Percentiles rank a stretch among this genome's conserved stretches.
Evolutionary conservation across 306 rosid species (phyloP).

Genomic region (Erythrophleum fordii): DNA sequence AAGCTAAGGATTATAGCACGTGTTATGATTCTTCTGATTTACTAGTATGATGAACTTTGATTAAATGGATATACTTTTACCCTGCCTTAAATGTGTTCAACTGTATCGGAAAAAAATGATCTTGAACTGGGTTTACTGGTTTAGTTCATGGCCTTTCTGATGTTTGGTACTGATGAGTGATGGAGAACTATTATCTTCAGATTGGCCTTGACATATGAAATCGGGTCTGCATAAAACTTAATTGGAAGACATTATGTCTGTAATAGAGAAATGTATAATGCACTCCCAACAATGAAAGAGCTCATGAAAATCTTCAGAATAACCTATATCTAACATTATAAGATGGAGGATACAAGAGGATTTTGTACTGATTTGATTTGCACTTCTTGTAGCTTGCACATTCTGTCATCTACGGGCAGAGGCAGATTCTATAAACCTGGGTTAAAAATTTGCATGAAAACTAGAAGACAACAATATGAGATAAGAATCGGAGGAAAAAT

Average conservation of each 20-base stretch:
- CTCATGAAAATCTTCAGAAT: not conserved
- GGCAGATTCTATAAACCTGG: not conserved
- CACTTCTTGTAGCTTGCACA: not conserved
- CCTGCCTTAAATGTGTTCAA: not conserved
- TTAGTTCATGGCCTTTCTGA: conserved; percentile 22
- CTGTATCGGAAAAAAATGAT: not conserved
- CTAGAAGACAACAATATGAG: not conserved
- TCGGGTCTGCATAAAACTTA: conserved; percentile 2
- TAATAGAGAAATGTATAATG: conserved; percentile 3
- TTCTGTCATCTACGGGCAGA: not conserved
- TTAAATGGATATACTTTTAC: not conserved
- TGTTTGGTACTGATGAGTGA: conserved; percentile 6
- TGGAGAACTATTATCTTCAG: not conserved
- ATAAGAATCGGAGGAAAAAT: not conserved
- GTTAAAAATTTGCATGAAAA: not conserved
- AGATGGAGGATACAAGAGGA: not conserved
- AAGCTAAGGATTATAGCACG: not conserved
- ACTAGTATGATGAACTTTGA: not conserved
- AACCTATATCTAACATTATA: not conserved
- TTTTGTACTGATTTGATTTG: not conserved
- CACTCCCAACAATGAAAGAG: not conserved
- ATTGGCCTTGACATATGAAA: not conserved
- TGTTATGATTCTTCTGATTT: not conserved
- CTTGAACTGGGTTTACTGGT: conserved; percentile 17
- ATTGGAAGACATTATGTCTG: not conserved